phyloP scores from a whole-genome alignment of 371 early-diverging fungal genomes.

The Lichtheimia ornata region DNA sequence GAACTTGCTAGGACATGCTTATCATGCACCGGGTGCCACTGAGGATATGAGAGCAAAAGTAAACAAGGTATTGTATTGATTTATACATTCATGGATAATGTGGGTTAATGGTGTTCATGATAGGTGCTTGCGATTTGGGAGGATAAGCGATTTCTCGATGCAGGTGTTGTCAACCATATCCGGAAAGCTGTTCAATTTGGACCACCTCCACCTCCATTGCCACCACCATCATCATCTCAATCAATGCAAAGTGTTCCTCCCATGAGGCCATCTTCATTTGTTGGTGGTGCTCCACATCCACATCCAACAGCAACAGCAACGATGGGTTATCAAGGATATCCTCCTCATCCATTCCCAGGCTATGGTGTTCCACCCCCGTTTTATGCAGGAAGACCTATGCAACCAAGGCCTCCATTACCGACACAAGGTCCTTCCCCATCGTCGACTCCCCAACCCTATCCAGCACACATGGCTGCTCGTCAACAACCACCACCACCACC shows the following conservation, averaged over 20 bases:
- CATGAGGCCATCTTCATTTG: not conserved
- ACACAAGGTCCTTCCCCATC: conserved; percentile 1
- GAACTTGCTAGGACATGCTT: conserved; percentile 53
- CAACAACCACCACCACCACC: not conserved
- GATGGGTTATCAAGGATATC: conserved; percentile 1
- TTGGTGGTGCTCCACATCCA: conserved; percentile 8
- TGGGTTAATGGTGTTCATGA: not conserved
- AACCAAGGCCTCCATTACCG: conserved; percentile 6
- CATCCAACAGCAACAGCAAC: conserved; percentile 2
- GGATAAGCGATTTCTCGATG: conserved; percentile 50
- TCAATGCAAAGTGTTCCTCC: conserved; percentile 2
- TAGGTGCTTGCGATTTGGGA: conserved; percentile 63
- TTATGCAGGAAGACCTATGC: not conserved
- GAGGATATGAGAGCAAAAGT: conserved; percentile 52
- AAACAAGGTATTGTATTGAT: conserved; percentile 46
- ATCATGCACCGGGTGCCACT: conserved; percentile 44
- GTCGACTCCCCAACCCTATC: not conserved
- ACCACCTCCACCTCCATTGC: conserved; percentile 16
- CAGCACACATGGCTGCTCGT: not conserved
- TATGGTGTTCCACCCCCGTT: not conserved
- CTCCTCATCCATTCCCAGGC: conserved; percentile 1
- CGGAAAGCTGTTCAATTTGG: conserved; percentile 34
- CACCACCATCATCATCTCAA: conserved; percentile 3
- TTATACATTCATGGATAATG: not conserved
- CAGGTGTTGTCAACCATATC: conserved; percentile 36